phyloP scores from a whole-genome alignment of 352 stramenopile species.

The Chrysophaeum taylorii region DNA sequence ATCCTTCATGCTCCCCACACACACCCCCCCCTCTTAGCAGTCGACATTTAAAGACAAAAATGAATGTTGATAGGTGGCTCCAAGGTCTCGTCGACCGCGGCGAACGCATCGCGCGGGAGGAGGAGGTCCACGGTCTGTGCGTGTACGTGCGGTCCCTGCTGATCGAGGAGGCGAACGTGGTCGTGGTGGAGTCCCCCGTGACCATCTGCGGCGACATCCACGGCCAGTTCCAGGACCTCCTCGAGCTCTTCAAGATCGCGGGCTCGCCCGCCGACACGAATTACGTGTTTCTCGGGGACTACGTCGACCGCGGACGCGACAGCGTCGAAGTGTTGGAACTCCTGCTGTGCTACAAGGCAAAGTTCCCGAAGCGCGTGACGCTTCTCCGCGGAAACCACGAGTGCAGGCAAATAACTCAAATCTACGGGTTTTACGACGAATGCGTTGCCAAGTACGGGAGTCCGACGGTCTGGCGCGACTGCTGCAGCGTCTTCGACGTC shows the following conservation, averaged over 20 bases:
- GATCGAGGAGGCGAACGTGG: background rate
- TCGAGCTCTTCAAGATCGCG: slow-evolving; percentile 94
- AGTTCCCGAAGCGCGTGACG: slow-evolving; percentile 23
- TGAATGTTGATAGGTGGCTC: too few relatives aligned
- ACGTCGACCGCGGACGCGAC: slow-evolving; percentile 88
- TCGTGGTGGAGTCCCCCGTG: background rate
- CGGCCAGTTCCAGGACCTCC: slow-evolving; percentile 98
- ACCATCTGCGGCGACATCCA: slow-evolving; percentile 93
- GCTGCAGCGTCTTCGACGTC: slow-evolving; percentile 84
- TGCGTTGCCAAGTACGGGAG: slow-evolving; percentile 92
- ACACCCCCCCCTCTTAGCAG: too few relatives aligned
- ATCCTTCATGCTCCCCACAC: too few relatives aligned
- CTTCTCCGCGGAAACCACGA: slow-evolving; percentile 89
- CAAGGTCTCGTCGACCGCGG: too few relatives aligned
- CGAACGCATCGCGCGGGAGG: background rate
- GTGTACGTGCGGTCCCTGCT: slow-evolving; percentile 49
- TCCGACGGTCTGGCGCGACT: slow-evolving; percentile 84
- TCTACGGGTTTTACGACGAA: slow-evolving; percentile 95
- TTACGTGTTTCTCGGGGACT: slow-evolving; percentile 91
- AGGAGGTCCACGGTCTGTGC: slow-evolving; percentile 39
- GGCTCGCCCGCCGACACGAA: slow-evolving; percentile 63
- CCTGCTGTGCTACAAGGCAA: slow-evolving; percentile 61
- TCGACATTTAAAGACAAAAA: too few relatives aligned
- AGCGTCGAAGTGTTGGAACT: slow-evolving; percentile 82
- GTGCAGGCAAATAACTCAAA: slow-evolving; percentile 89